Percentiles rank a stretch among this genome's conserved stretches.
phyloP scores from a whole-genome alignment of 2,329 filamentous ascomycete genomes.

The Dendryphion nanum region DNA sequence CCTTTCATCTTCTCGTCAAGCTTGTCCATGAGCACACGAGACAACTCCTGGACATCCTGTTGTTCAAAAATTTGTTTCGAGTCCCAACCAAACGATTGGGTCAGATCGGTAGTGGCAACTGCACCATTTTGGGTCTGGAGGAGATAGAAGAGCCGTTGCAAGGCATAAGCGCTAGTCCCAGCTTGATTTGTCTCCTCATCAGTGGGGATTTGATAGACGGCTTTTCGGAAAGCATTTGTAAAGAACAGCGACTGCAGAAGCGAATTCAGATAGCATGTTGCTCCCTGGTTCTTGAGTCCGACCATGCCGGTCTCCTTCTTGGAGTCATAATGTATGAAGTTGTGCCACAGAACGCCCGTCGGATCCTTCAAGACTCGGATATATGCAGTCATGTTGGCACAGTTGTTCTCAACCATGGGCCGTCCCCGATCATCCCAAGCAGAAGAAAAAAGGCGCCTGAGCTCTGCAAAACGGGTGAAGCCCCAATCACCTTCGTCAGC shows the following conservation, averaged over 20 bases:
- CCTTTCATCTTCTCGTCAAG: conserved; percentile 99
- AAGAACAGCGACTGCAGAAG: conserved; percentile 48
- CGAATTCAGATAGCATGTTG: conserved; percentile 58
- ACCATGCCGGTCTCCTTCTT: conserved; percentile 98
- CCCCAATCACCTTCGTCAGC: conserved; percentile 98
- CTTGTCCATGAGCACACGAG: conserved; percentile 93
- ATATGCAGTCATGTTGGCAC: conserved; percentile 78
- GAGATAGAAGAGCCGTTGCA: conserved; percentile 93
- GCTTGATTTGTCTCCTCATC: conserved; percentile 74
- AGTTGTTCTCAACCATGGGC: conserved; percentile 74
- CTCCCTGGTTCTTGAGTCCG: conserved; percentile 93
- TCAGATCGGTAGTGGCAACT: conserved; percentile 89
- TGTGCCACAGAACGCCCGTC: conserved; percentile 87
- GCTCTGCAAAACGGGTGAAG: conserved; percentile 93
- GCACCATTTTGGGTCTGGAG: conserved; percentile 82
- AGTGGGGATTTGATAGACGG: conserved; percentile 96
- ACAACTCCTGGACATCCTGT: conserved; percentile 96
- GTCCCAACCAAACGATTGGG: conserved; percentile 97
- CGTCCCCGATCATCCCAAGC: conserved; percentile 69
- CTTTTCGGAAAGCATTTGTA: conserved; percentile 89
- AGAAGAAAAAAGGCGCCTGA: conserved; percentile 77
- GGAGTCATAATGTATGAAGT: conserved; percentile 94
- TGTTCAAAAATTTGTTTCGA: conserved; percentile 97
- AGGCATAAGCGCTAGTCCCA: conserved; percentile 84
- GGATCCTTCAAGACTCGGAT: conserved; percentile 81